Evolutionary conservation across 2,329 filamentous ascomycete species (phyloP).

Genomic region (Pyricularia sp.): DNA sequence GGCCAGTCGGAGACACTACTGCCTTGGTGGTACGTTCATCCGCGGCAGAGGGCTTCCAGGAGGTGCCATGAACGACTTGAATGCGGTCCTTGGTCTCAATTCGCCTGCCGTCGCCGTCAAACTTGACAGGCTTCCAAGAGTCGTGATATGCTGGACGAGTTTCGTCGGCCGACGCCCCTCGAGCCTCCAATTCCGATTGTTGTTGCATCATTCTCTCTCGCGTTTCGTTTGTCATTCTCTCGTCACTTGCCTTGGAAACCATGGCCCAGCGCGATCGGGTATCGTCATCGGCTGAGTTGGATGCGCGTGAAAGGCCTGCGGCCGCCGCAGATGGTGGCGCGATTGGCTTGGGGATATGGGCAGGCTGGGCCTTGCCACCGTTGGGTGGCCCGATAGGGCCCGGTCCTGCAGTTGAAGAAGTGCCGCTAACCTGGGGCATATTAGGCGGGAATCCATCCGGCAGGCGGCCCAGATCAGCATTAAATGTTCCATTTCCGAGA

Average conservation of each 20-base stretch:
- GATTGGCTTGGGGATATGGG: constrained; percentile 18
- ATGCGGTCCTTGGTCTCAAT: constrained; percentile 18
- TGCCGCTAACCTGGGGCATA: constrained; percentile 20
- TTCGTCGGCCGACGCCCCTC: constrained; percentile 33
- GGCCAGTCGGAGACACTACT: constrained; percentile 8
- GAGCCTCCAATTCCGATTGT: constrained; percentile 33
- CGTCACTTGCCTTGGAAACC: constrained; percentile 36
- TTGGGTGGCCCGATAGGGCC: constrained; percentile 33
- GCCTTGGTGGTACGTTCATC: constrained; percentile 5
- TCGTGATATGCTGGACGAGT: constrained; percentile 40
- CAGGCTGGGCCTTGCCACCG: constrained; percentile 13
- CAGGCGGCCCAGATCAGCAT: constrained; percentile 45
- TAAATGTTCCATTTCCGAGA: constrained; percentile 72
- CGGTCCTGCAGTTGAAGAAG: constrained; percentile 21
- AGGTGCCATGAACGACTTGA: constrained; percentile 15
- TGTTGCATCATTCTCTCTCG: constrained; percentile 29
- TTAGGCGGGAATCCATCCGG: constrained; percentile 28
- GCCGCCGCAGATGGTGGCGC: constrained; percentile 3
- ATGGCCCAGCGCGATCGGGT: constrained; percentile 23
- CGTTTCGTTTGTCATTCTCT: constrained; percentile 29
- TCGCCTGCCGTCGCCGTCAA: constrained; percentile 25
- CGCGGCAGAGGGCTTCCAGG: constrained; percentile 10
- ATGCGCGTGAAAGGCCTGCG: background rate
- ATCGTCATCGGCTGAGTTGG: background rate
- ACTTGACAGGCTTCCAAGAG: constrained; percentile 38